Conservation (phyloP, 192 early-diverging fungal genomes). For the Geranomyces michiganensis region DNA sequence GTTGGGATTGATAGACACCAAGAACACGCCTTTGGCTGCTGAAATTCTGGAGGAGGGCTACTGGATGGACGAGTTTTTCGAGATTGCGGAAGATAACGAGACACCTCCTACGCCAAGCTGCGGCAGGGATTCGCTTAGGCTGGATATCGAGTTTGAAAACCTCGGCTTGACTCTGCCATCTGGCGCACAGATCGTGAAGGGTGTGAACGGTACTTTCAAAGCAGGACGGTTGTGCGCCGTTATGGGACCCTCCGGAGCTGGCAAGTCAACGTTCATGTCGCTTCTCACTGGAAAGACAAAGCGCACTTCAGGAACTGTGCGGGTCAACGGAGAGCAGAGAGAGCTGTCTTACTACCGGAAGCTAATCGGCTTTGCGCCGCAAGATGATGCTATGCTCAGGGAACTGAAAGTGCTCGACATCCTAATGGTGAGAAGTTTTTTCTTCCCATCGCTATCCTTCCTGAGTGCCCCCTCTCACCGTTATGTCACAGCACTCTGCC, state of each 20-base stretch:
- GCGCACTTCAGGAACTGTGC: conserved; percentile 55
- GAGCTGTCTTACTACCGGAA: conserved; percentile 65
- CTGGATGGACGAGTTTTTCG: background rate
- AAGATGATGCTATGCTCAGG: conserved; percentile 70
- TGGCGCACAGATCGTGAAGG: conserved; percentile 56
- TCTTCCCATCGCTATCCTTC: background rate
- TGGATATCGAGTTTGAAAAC: conserved; percentile 64
- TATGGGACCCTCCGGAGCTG: conserved; percentile 57
- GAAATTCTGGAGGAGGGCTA: too few species aligned
- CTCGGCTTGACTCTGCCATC: conserved; percentile 41
- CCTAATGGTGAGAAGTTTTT: conserved; percentile 36
- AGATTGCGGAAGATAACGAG: too few species aligned
- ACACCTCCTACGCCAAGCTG: too few species aligned
- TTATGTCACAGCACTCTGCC: conserved; percentile 56
- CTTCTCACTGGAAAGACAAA: conserved; percentile 66
- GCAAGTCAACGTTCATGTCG: conserved; percentile 65
- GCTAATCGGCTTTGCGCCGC: conserved; percentile 74
- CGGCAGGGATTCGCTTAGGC: conserved; percentile 12
- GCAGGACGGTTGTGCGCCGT: conserved; percentile 61
- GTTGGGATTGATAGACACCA: background rate
- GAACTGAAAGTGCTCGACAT: conserved; percentile 72
- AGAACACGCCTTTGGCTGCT: too few species aligned
- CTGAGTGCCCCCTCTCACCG: background rate
- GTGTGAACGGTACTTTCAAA: conserved; percentile 59
- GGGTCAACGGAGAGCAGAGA: conserved; percentile 60